Percentiles rank a stretch among this genome's conserved stretches.
Conservation (phyloP, 257 asterid genomes). For the Catharanthus roseus region DNA sequence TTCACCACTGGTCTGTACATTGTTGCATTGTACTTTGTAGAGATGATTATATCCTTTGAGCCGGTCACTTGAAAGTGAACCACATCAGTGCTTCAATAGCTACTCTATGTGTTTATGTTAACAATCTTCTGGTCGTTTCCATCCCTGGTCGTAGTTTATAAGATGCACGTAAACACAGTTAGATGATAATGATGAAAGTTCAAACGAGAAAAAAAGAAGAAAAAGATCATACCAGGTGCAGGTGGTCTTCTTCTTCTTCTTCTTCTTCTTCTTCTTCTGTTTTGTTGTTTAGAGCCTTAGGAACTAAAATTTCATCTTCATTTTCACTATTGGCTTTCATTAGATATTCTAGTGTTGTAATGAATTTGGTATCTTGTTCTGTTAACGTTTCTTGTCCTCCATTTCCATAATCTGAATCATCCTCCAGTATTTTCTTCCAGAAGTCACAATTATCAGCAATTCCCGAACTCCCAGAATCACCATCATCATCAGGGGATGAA, state of each 20-base stretch:
- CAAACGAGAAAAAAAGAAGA: background rate
- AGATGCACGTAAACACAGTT: background rate
- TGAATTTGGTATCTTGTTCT: slow-evolving; percentile 13
- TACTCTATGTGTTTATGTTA: background rate
- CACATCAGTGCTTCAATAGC: background rate
- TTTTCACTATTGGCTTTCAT: slow-evolving; percentile 18
- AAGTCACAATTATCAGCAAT: slow-evolving; percentile 19
- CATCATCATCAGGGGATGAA: slow-evolving; percentile 21
- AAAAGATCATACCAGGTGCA: slow-evolving; percentile 1
- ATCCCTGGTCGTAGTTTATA: background rate
- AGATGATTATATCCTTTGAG: background rate
- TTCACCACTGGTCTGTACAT: background rate
- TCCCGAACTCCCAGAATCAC: slow-evolving; percentile 18
- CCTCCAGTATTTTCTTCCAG: slow-evolving; percentile 32
- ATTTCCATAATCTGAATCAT: slow-evolving; percentile 18
- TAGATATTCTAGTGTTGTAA: slow-evolving; percentile 22
- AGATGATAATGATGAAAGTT: background rate
- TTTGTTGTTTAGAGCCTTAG: slow-evolving; percentile 10
- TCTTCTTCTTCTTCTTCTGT: slow-evolving; percentile 17
- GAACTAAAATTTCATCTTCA: slow-evolving; percentile 12
- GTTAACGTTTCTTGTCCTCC: slow-evolving; percentile 19
- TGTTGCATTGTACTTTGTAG: background rate
- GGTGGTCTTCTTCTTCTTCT: too few species aligned
- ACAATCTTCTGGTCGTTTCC: background rate
- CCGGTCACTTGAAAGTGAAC: background rate